Evolutionary conservation across 257 asterid species (phyloP), one percentile per base, ranked within the genome.

Genomic region (Gentiana straminea): DNA sequence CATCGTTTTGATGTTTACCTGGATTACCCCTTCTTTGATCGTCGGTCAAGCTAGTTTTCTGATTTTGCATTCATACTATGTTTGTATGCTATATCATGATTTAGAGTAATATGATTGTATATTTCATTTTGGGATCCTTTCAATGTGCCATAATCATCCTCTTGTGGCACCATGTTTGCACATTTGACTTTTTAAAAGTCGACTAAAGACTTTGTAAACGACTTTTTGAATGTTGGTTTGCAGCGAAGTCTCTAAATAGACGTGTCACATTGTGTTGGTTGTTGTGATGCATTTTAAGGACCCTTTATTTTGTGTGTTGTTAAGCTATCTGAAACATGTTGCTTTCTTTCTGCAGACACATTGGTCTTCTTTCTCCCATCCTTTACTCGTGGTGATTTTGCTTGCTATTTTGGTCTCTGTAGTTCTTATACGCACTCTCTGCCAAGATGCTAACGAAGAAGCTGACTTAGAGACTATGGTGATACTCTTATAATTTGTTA

Each of bases 311-410:
- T 38, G 6, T 55, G 35, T 13, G 9, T 55, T 55, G 24, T 55
- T 37, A 44, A 13, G n/a, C 49, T 54, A 56, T 39, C 37, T 55
- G 2, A 5, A 33, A 41, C 4, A 59, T 4, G 4, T 10, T 57
- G 65, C 43, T 74, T 50, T 37, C 70, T 43, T 70, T 67, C 48
- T 68, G 77, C 93, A 86, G 95, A 79, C 81, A 55, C 95, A 86
- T 79, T 83, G 95, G 93, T 86, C 83, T 70, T 86, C 89, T 12
- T 80, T 86, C 67, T 80, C 83, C 59, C 82, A 86, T 76, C 80
- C 95, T 15, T 83, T 86, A 80, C 81, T 86, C 86, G 83, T 86
- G 93, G 92, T 83, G 55, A 80, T 86, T 68, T 86, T 86, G 74
- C 86, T 86, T 46, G 84, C 93, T 51, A 93, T 86, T 67, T 58